Percentiles rank a stretch among this genome's conserved stretches.
phyloP scores from a whole-genome alignment of 352 stramenopile genomes.

The Detonula confervacea region DNA sequence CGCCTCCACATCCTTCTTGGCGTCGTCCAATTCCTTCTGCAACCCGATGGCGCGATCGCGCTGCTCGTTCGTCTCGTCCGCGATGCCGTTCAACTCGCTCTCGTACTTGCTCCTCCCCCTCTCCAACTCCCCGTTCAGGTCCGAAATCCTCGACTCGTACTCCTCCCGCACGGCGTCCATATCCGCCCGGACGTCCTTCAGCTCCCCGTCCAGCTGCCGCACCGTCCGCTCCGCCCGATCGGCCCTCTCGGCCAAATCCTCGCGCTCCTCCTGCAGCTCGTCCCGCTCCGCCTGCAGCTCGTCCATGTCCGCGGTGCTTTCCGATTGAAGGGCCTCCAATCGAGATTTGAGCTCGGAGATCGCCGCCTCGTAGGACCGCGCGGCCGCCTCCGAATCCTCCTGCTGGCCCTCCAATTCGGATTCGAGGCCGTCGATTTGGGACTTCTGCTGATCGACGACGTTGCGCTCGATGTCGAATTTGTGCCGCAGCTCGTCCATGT shows the following conservation, averaged over 20 bases:
- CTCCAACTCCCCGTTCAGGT: conserved; percentile 44
- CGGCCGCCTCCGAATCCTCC: conserved; percentile 48
- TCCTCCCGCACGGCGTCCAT: conserved; percentile 50
- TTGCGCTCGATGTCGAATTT: conserved; percentile 52
- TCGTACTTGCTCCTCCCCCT: conserved; percentile 32
- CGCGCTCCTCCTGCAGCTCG: conserved; percentile 32
- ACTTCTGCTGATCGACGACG: conserved; percentile 47
- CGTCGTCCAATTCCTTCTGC: conserved; percentile 44
- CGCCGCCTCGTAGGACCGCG: conserved; percentile 45
- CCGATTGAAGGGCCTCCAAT: conserved; percentile 30
- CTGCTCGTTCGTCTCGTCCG: conserved; percentile 28
- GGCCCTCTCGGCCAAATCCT: conserved; percentile 26
- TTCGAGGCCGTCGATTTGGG: conserved; percentile 44
- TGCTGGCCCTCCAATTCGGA: conserved; percentile 37
- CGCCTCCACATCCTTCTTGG: conserved; percentile 40
- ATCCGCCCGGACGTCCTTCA: conserved; percentile 46
- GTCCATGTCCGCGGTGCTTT: conserved; percentile 14
- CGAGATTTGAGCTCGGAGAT: conserved; percentile 49
- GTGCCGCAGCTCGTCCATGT: conserved; percentile 35
- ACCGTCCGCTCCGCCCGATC: conserved; percentile 34
- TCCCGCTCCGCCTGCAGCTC: conserved; percentile 34
- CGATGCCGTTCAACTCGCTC: conserved; percentile 28
- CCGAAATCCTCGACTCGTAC: conserved; percentile 45
- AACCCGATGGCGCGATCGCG: conserved; percentile 25
- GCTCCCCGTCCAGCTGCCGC: conserved; percentile 28